Percentiles rank a stretch among this genome's conserved stretches.
These are phyloP conservation scores for Solanum lycopersicoides DNA, from an alignment of 257 asterid genomes.

Conservation along the genomic window DNA sequence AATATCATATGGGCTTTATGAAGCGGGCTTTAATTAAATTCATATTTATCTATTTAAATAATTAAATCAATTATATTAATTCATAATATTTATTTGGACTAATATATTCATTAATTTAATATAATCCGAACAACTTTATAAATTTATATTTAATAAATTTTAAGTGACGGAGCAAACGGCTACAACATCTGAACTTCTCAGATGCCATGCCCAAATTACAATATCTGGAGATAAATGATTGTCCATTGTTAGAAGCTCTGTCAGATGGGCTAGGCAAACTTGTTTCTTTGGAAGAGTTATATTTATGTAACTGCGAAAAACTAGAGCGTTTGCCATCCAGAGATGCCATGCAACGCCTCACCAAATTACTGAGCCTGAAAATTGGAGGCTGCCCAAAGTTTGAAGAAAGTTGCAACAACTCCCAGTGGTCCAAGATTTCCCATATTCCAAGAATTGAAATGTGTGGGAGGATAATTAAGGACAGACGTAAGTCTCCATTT, in stretches of 20 bases:
- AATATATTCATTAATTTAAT: too few species aligned
- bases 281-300: fast-evolving
- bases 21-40: too few species aligned
- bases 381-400: neutral
- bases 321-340: neutral
- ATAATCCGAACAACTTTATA: too few species aligned
- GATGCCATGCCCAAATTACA: neutral
- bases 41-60: too few species aligned
- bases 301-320: fast-evolving
- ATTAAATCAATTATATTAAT: too few species aligned
- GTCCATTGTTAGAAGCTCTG: neutral
- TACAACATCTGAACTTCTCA: slow-evolving; percentile 1
- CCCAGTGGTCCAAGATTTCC: neutral
- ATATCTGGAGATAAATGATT: fast-evolving
- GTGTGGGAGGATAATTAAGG: neutral
- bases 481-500: neutral
- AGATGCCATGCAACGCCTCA: neutral
- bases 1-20: too few species aligned
- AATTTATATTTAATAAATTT: too few species aligned
- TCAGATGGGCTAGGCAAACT: neutral
- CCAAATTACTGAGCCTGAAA: fast-evolving
- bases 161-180: slow-evolving; percentile 1
- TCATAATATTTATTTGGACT: too few species aligned
- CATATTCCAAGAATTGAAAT: neutral
- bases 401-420: neutral